Evolutionary conservation across 2,329 filamentous ascomycete species (phyloP).

Genomic region (Colletotrichum agaves): DNA sequence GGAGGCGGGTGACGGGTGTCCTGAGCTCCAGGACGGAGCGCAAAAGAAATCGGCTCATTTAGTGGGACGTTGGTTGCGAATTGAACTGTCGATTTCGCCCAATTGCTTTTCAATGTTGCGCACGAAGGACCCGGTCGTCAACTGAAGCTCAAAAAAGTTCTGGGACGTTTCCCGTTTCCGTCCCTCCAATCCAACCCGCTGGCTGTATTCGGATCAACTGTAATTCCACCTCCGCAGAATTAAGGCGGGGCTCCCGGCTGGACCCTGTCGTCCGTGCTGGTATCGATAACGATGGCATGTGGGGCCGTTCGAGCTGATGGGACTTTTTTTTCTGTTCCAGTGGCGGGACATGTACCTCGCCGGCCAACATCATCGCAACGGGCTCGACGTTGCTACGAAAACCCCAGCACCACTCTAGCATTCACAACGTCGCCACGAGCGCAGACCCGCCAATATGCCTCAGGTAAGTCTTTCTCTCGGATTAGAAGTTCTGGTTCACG

Average conservation of each 20-base stretch:
- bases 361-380: background rate
- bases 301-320: background rate
- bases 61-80: conserved; percentile 7
- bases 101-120: conserved; percentile 10
- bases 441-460: conserved; percentile 32
- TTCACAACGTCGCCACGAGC: conserved; percentile 25
- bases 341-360: conserved; percentile 33
- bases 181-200: no score
- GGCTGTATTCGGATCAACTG: conserved; percentile 6
- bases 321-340: conserved; percentile 17
- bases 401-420: background rate
- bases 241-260: background rate
- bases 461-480: conserved; percentile 7
- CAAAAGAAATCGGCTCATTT: conserved; percentile 69
- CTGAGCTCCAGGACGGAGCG: conserved; percentile 72
- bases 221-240: background rate
- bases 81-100: background rate
- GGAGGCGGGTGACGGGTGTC: conserved; percentile 55
- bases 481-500: background rate
- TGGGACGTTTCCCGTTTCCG: conserved; percentile 8
- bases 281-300: no score
- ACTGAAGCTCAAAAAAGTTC: conserved; percentile 35
- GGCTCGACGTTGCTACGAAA: background rate
- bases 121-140: background rate
- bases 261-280: background rate